A percentile compares a stretch with the other conserved stretches of the same genome.
These are phyloP conservation scores for Entomortierella beljakovae DNA, from an alignment of 192 early-diverging fungal species.

Conservation along the genomic window DNA sequence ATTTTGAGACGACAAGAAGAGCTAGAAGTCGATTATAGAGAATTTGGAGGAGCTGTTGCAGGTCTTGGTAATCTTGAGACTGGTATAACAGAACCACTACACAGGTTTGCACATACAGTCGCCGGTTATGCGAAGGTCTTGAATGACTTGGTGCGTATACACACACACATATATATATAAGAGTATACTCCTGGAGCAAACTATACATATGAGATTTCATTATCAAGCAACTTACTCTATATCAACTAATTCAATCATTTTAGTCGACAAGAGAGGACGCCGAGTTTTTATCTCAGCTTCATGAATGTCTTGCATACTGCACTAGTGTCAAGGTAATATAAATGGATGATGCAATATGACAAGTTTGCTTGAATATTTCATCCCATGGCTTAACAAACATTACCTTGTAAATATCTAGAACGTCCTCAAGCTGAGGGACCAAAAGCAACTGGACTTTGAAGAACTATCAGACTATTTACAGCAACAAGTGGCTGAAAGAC, in stretches of 20 bases:
- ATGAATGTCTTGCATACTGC: conserved; percentile 89
- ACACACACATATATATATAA: no score
- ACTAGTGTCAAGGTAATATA: conserved; percentile 74
- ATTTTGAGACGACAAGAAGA: conserved; percentile 83
- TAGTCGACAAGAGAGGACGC: conserved; percentile 71
- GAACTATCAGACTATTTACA: conserved; percentile 84
- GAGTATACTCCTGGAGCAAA: no score
- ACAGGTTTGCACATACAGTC: conserved; percentile 80
- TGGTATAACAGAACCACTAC: conserved; percentile 80
- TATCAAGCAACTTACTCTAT: neutral
- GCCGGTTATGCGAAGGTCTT: conserved; percentile 75
- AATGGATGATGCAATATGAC: no score
- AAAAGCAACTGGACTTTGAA: conserved; percentile 97
- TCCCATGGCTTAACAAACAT: no score
- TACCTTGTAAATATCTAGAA: conserved; percentile 66
- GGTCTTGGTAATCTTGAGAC: conserved; percentile 89
- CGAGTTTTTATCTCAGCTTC: conserved; percentile 80
- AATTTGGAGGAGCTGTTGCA: conserved; percentile 80
- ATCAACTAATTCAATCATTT: neutral
- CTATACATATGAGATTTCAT: no score
- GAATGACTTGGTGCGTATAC: conserved; percentile 73
- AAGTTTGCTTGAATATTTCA: no score
- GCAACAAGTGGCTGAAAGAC: conserved; percentile 77
- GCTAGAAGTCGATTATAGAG: conserved; percentile 80
- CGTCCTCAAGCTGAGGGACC: conserved; percentile 84